phyloP scores from a whole-genome alignment of 2,329 filamentous ascomycete genomes.

The Byssochlamys sp. region DNA sequence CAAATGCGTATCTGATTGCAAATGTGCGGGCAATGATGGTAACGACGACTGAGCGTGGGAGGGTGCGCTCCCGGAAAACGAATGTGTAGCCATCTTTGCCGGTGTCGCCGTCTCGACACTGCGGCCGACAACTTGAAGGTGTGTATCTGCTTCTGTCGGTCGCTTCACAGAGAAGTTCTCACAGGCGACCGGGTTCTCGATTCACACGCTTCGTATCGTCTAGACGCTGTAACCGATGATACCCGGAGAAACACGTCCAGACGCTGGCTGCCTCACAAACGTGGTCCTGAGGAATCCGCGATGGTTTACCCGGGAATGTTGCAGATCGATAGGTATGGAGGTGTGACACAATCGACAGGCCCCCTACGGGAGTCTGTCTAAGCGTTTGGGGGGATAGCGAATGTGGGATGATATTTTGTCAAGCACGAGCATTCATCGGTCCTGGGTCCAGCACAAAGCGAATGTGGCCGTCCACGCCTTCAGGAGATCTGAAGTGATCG shows the following conservation, averaged over 20 bases:
- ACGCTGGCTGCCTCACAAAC: background rate
- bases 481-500: background rate
- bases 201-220: background rate
- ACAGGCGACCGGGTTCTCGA: background rate
- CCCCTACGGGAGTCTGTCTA: background rate
- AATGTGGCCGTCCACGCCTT: background rate
- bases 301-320: background rate
- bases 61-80: slow-evolving; percentile 37
- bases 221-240: background rate
- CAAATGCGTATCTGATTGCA: slow-evolving; percentile 44
- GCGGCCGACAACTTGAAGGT: background rate
- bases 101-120: slow-evolving; percentile 2
- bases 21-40: slow-evolving; percentile 69
- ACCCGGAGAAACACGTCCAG: background rate
- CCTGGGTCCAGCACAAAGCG: background rate
- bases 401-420: background rate
- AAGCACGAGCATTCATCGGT: background rate
- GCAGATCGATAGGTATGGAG: background rate
- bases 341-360: background rate
- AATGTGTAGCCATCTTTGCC: slow-evolving; percentile 30
- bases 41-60: slow-evolving; percentile 73
- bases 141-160: background rate
- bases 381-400: background rate
- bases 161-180: background rate
- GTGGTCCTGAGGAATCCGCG: background rate